phyloP scores from a whole-genome alignment of 768 basidiomycete species.

The Heimioporus sp. region DNA sequence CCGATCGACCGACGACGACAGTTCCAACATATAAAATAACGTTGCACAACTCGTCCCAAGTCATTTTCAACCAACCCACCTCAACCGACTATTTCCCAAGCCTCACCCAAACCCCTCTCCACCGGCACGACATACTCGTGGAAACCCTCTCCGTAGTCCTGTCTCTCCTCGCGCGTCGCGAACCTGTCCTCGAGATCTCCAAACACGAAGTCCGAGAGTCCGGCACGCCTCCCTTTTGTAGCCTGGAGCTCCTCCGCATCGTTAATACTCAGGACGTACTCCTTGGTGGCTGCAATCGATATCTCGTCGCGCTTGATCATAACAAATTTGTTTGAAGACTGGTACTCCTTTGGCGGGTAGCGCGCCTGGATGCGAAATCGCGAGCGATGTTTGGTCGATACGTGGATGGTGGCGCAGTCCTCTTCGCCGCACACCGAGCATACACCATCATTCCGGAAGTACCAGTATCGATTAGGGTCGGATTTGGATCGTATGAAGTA shows the following conservation, averaged over 20 bases:
- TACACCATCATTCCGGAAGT: neutral
- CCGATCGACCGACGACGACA: too few relatives aligned
- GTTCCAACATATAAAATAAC: too few relatives aligned
- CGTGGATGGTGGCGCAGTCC: neutral
- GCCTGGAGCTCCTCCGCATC: neutral
- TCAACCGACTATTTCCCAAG: slow-evolving; percentile 3
- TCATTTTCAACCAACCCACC: too few relatives aligned
- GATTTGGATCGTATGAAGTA: slow-evolving; percentile 3
- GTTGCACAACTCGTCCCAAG: too few relatives aligned
- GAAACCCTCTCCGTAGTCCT: neutral
- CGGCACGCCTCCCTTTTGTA: neutral
- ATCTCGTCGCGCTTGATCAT: slow-evolving; percentile 3
- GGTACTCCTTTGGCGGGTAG: neutral
- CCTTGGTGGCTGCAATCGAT: neutral
- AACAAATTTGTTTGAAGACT: neutral
- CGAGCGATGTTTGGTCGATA: slow-evolving; percentile 2
- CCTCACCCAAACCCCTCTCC: neutral
- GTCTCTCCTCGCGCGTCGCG: neutral
- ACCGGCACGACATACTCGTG: neutral
- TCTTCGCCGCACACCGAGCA: slow-evolving; percentile 3
- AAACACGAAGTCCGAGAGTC: neutral
- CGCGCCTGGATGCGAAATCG: neutral
- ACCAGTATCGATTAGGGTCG: slow-evolving; percentile 3
- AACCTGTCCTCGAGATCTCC: neutral
- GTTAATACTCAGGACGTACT: neutral